Evolutionary conservation across 768 basidiomycete species (phyloP).

Genomic region (Boletus sp.): DNA sequence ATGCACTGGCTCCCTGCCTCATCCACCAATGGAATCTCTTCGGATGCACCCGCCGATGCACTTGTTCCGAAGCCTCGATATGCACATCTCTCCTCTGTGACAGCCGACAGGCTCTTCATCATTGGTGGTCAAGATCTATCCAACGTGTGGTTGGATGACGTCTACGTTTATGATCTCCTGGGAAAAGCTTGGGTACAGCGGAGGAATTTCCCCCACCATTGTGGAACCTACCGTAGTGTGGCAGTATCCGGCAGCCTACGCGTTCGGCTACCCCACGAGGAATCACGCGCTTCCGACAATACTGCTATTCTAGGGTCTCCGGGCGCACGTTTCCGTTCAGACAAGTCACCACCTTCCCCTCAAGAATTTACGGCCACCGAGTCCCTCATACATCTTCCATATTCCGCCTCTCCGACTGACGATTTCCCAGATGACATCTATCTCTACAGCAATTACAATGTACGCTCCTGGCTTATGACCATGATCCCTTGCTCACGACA

Average conservation of each 20-base stretch:
- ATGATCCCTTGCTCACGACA: constrained; percentile 6
- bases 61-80: constrained; percentile 83
- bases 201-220: constrained; percentile 85
- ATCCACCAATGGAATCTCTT: constrained; percentile 29
- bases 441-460: constrained; percentile 96
- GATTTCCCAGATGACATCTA: constrained; percentile 84
- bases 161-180: constrained; percentile 83
- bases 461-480: constrained; percentile 36
- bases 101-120: constrained; percentile 80
- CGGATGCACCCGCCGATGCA: constrained; percentile 40
- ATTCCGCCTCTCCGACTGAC: constrained; percentile 67
- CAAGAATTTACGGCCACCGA: constrained; percentile 58
- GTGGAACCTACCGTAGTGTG: constrained; percentile 94
- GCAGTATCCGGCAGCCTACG: constrained; percentile 71
- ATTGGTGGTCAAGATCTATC: constrained; percentile 95
- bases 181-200: constrained; percentile 74
- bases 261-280: constrained; percentile 69
- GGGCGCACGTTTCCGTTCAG: constrained; percentile 57
- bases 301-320: constrained; percentile 49
- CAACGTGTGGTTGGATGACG: constrained; percentile 92
- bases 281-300: constrained; percentile 42
- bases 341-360: constrained; percentile 39
- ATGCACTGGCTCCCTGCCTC: constrained; percentile 66
- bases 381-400: constrained; percentile 68
- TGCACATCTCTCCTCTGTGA: constrained; percentile 89